These are phyloP conservation scores for Fusarium avenaceum DNA, from an alignment of 2,329 filamentous ascomycete genomes.

Conservation along the genomic window DNA sequence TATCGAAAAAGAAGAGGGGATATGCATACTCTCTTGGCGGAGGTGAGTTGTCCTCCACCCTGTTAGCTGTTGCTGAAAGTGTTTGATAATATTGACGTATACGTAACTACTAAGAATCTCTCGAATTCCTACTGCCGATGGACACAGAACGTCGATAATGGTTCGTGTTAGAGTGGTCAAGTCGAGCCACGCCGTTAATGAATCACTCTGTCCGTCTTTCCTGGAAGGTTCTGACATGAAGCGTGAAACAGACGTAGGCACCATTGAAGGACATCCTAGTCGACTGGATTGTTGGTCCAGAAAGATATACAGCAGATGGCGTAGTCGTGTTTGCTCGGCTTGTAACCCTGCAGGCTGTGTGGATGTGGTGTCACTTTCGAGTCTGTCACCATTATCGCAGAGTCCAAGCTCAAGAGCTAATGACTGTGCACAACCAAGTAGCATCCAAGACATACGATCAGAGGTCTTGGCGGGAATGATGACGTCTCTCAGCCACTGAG, in stretches of 20 bases:
- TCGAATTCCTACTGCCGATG: conserved; percentile 53
- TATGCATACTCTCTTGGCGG: conserved; percentile 1
- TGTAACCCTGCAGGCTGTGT: not conserved
- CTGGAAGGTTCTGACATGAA: not conserved
- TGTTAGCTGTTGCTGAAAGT: conserved; percentile 31
- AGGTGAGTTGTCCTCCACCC: conserved; percentile 24
- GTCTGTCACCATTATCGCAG: conserved; percentile 18
- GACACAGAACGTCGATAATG: conserved; percentile 52
- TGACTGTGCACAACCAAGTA: conserved; percentile 58
- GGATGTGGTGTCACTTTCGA: not conserved
- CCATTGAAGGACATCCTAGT: conserved; percentile 29
- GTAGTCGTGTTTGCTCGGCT: conserved; percentile 6
- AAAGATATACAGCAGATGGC: conserved; percentile 27
- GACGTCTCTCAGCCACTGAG: conserved; percentile 64
- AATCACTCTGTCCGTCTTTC: not conserved
- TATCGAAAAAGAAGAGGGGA: fast-evolving
- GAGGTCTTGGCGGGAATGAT: conserved; percentile 67
- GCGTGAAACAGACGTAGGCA: conserved; percentile 1
- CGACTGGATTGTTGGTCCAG: conserved; percentile 34
- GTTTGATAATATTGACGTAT: conserved; percentile 34
- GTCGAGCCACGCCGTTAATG: conserved; percentile 25
- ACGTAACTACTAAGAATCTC: conserved; percentile 6
- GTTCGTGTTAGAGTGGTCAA: conserved; percentile 26
- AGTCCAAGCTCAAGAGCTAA: conserved; percentile 33
- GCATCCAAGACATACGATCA: conserved; percentile 70